Conservation (phyloP, 345 rosid species). For the Sisymbrium irio region DNA sequence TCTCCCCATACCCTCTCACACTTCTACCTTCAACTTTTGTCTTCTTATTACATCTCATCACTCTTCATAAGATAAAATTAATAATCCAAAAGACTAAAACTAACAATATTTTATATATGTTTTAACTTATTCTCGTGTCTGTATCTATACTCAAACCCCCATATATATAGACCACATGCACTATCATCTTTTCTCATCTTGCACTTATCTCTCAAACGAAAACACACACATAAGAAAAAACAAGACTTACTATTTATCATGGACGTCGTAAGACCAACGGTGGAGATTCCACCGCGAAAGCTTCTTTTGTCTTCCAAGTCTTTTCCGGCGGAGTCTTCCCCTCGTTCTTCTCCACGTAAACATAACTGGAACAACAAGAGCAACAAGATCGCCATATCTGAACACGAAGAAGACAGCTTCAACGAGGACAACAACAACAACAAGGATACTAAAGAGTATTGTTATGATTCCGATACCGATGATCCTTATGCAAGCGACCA, state of each 20-base stretch:
- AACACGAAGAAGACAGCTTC: constrained; percentile 8
- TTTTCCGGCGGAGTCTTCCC: constrained; percentile 19
- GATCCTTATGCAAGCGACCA: constrained; percentile 78
- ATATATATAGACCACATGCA: constrained; percentile 19
- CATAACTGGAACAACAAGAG: constrained; percentile 33
- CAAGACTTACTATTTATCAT: neutral
- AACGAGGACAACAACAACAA: constrained; percentile 1
- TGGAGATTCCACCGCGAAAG: constrained; percentile 36
- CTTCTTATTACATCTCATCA: constrained; percentile 26
- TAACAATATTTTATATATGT: neutral
- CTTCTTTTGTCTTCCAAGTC: constrained; percentile 29
- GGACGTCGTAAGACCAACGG: constrained; percentile 34
- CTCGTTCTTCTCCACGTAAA: constrained; percentile 32
- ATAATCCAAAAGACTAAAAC: neutral
- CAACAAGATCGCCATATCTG: constrained; percentile 21
- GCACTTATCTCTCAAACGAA: neutral
- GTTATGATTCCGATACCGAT: constrained; percentile 39
- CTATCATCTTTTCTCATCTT: neutral
- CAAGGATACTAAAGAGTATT: constrained; percentile 22
- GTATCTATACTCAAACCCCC: constrained; percentile 19
- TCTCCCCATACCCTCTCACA: constrained; percentile 35
- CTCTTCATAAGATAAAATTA: neutral
- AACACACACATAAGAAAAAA: neutral
- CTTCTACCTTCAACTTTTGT: constrained; percentile 16
- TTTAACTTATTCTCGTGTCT: constrained; percentile 29